A percentile compares a stretch with the other conserved stretches of the same genome.
These are phyloP conservation scores for Acacia acuminata DNA, from an alignment of 306 rosid species.

Conservation along the genomic window DNA sequence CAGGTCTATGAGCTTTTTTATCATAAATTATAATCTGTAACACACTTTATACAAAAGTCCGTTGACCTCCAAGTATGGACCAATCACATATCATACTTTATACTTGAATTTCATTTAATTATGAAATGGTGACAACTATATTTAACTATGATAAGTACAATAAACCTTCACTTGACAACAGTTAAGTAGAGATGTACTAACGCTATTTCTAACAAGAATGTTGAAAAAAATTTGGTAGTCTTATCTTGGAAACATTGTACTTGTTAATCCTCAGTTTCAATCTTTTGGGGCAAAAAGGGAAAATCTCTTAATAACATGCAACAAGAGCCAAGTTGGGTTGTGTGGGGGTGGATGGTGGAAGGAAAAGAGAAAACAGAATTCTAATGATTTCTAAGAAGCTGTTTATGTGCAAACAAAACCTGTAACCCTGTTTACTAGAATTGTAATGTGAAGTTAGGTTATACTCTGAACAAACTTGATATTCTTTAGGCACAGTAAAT, in stretches of 20 bases:
- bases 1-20: not conserved
- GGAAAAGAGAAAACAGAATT: not conserved
- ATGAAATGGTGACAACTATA: no score
- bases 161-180: no score
- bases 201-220: not conserved
- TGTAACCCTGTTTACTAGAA: no score
- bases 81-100: no score
- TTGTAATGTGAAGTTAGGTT: no score
- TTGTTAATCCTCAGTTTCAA: not conserved
- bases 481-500: no score
- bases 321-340: not conserved
- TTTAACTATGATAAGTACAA: not conserved
- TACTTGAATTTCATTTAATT: no score
- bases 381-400: no score
- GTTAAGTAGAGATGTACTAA: no score
- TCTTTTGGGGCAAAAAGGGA: not conserved
- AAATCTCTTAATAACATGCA: not conserved
- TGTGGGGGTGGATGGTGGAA: not conserved
- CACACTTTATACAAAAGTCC: not conserved
- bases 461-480: no score
- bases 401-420: no score
- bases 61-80: not conserved
- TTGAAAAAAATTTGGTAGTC: not conserved
- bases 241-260: not conserved
- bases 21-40: not conserved